phyloP scores from a whole-genome alignment of 805 yeast genomes.

The Starmerella ratchasimensis region DNA sequence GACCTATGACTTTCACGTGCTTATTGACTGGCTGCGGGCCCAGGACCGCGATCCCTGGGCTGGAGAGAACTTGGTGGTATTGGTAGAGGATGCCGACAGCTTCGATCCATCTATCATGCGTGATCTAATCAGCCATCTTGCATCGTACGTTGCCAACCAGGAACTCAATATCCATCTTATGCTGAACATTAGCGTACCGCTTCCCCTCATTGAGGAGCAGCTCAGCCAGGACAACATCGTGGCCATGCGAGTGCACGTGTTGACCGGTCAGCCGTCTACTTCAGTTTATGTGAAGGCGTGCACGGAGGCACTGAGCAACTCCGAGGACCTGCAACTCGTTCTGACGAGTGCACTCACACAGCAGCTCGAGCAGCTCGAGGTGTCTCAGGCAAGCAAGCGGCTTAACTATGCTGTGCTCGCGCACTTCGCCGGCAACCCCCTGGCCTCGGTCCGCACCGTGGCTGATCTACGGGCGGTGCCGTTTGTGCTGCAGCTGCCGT shows the following conservation, averaged over 20 bases:
- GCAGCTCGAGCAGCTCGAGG: neutral
- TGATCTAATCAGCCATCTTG: slow-evolving; percentile 24
- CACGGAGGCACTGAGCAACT: neutral
- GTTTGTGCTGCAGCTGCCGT: slow-evolving; percentile 23
- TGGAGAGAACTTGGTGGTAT: slow-evolving; percentile 19
- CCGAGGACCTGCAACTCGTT: slow-evolving; percentile 1
- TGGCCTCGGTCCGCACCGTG: slow-evolving; percentile 17
- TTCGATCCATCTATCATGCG: slow-evolving; percentile 24
- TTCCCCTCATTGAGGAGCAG: slow-evolving; percentile 27
- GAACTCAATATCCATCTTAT: slow-evolving; percentile 26
- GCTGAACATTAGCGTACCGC: slow-evolving; percentile 27
- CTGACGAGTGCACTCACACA: slow-evolving; percentile 3
- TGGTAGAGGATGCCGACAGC: slow-evolving; percentile 30
- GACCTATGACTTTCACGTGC: slow-evolving; percentile 28
- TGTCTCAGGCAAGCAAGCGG: slow-evolving; percentile 15
- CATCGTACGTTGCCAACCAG: slow-evolving; percentile 21
- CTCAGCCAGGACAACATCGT: slow-evolving; percentile 22
- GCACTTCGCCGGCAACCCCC: slow-evolving; percentile 29
- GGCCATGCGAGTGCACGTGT: slow-evolving; percentile 15
- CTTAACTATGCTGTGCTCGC: slow-evolving; percentile 26
- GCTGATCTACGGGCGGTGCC: slow-evolving; percentile 6
- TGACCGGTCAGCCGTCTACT: slow-evolving; percentile 7
- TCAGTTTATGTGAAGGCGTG: slow-evolving; percentile 9
- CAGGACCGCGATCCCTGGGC: slow-evolving; percentile 1
- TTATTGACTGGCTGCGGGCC: slow-evolving; percentile 25